These are phyloP conservation scores for Polytrichum commune DNA, from an alignment of 225 moss, liverwort and hornwort species.

Conservation along the genomic window DNA sequence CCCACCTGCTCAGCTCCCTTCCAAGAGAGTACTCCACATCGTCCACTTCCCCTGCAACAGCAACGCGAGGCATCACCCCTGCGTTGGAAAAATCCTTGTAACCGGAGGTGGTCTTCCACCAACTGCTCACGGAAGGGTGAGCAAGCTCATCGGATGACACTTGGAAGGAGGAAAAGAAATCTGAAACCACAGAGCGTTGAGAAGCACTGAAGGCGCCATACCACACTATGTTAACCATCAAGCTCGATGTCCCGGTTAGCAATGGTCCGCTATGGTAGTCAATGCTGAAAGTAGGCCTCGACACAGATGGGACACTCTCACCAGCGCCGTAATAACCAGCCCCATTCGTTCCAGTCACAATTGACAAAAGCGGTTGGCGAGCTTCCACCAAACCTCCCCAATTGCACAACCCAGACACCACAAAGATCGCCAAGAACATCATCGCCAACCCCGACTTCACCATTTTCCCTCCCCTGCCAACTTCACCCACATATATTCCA, in stretches of 20 bases:
- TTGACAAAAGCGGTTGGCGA: conserved; percentile 26
- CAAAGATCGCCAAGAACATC: conserved; percentile 17
- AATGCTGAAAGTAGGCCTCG: conserved; percentile 37
- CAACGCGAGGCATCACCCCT: conserved; percentile 28
- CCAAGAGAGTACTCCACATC: conserved; percentile 38
- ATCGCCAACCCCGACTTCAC: conserved; percentile 9
- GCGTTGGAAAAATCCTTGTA: conserved; percentile 60
- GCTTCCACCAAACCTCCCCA: conserved; percentile 8
- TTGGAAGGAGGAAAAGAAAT: conserved; percentile 72
- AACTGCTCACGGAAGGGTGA: conserved; percentile 52
- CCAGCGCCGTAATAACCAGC: not conserved
- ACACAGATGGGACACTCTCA: not conserved
- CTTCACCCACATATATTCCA: not conserved
- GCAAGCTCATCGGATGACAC: conserved; percentile 8
- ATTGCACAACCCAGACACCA: not conserved
- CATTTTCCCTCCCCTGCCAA: conserved; percentile 6
- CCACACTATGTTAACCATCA: conserved; percentile 69
- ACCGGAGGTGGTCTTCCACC: conserved; percentile 78
- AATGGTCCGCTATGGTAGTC: conserved; percentile 74
- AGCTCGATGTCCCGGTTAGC: conserved; percentile 28
- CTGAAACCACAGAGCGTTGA: conserved; percentile 43
- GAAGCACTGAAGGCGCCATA: conserved; percentile 64
- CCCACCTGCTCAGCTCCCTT: conserved; percentile 33
- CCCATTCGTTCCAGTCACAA: conserved; percentile 1
- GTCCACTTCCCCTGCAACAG: conserved; percentile 41